These are phyloP conservation scores for Zygotorulaspora mrakii DNA, from an alignment of 1,139 yeast species.

Conservation along the genomic window DNA sequence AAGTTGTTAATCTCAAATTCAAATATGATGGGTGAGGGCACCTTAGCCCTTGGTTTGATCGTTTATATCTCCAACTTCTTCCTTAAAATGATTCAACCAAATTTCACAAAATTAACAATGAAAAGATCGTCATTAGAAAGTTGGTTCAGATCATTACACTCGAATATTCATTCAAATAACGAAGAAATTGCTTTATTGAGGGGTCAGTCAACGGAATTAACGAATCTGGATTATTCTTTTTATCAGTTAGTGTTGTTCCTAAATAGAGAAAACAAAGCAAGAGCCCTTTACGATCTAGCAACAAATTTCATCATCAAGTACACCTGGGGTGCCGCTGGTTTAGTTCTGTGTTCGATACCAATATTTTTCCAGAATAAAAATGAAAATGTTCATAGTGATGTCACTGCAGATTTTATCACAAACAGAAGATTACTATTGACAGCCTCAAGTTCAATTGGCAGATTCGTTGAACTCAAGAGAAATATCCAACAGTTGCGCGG, in stretches of 20 bases:
- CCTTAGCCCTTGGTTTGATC: slow-evolving; percentile 71
- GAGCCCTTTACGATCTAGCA: slow-evolving; percentile 71
- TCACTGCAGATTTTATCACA: slow-evolving; percentile 80
- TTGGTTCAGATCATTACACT: slow-evolving; percentile 75
- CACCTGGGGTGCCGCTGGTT: slow-evolving; percentile 94
- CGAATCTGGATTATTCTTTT: slow-evolving; percentile 72
- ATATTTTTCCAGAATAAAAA: slow-evolving; percentile 59
- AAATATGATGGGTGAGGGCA: slow-evolving; percentile 78
- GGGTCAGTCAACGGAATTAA: slow-evolving; percentile 79
- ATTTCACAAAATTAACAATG: slow-evolving; percentile 78
- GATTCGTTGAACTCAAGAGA: slow-evolving; percentile 80
- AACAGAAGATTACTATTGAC: slow-evolving; percentile 79
- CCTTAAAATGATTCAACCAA: slow-evolving; percentile 77
- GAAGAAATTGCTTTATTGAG: slow-evolving; percentile 86
- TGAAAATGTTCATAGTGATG: slow-evolving; percentile 52
- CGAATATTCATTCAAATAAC: slow-evolving; percentile 70
- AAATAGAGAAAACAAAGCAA: slow-evolving; percentile 71
- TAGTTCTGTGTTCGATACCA: slow-evolving; percentile 83
- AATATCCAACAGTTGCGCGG: slow-evolving; percentile 83
- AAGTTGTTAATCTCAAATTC: slow-evolving; percentile 60
- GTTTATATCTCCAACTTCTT: slow-evolving; percentile 78
- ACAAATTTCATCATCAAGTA: slow-evolving; percentile 85
- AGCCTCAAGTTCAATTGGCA: slow-evolving; percentile 85
- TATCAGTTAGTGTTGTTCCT: slow-evolving; percentile 78
- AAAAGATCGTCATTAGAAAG: slow-evolving; percentile 82